phyloP scores from a whole-genome alignment of 306 rosid genomes.

The Rosa rugosa region DNA sequence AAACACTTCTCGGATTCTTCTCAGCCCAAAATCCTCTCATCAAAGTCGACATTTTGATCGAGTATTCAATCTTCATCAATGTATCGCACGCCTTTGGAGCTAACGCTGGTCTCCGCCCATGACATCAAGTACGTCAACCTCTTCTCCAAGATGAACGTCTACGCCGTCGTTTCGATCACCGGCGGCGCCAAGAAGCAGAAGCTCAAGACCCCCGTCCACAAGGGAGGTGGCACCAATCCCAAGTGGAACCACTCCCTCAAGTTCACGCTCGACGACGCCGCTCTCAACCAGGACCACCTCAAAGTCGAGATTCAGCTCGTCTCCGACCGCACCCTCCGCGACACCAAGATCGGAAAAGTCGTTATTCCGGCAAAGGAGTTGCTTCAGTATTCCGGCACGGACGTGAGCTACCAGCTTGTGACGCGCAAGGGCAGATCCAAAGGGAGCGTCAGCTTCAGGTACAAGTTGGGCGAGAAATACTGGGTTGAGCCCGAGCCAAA shows the following conservation, averaged over 20 bases:
- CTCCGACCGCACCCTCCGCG: slow-evolving; percentile 37
- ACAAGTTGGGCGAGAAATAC: slow-evolving; percentile 47
- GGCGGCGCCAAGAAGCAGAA: background rate
- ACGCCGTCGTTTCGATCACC: background rate
- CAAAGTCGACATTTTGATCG: no score
- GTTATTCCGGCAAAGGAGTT: slow-evolving; percentile 36
- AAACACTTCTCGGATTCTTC: no score
- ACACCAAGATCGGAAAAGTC: slow-evolving; percentile 42
- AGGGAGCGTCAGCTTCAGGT: slow-evolving; percentile 41
- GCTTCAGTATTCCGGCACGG: slow-evolving; percentile 21
- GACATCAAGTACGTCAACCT: background rate
- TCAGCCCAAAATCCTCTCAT: no score
- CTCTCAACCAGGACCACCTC: slow-evolving; percentile 30
- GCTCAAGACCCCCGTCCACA: background rate
- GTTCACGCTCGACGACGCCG: slow-evolving; percentile 29
- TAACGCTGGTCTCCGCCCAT: background rate
- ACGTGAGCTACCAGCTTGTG: slow-evolving; percentile 31
- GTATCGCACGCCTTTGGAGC: background rate
- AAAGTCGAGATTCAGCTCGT: slow-evolving; percentile 38
- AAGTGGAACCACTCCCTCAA: slow-evolving; percentile 34
- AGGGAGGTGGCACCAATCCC: background rate
- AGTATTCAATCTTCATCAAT: no score
- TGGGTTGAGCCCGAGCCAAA: background rate
- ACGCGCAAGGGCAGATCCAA: slow-evolving; percentile 31
- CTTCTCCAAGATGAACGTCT: background rate